A percentile compares a stretch with the other conserved stretches of the same genome.
phyloP scores from a whole-genome alignment of 2,329 filamentous ascomycete genomes.

The Tolypocladium tundrense region DNA sequence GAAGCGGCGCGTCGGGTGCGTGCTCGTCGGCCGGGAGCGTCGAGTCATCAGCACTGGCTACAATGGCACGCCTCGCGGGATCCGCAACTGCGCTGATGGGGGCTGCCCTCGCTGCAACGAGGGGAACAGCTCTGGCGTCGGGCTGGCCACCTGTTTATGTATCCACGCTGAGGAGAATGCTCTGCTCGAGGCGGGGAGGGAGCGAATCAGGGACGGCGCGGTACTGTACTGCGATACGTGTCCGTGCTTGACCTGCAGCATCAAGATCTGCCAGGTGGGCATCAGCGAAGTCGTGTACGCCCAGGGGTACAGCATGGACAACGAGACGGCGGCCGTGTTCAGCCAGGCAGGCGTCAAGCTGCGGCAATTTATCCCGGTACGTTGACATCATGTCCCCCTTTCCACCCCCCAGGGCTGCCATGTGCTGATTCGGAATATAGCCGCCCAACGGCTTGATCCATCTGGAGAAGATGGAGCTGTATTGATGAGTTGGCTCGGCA shows the following conservation, averaged over 20 bases:
- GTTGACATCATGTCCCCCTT: constrained; percentile 19
- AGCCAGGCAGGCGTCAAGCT: constrained; percentile 72
- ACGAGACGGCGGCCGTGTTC: constrained; percentile 71
- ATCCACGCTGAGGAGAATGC: constrained; percentile 99
- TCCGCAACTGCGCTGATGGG: constrained; percentile 85
- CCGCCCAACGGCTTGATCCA: constrained; percentile 55
- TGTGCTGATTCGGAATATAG: constrained; percentile 25
- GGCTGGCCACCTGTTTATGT: constrained; percentile 80
- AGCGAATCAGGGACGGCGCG: constrained; percentile 72
- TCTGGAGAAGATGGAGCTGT: constrained; percentile 41
- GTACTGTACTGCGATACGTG: constrained; percentile 94
- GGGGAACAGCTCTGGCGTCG: constrained; percentile 57
- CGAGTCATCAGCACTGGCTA: constrained; percentile 93
- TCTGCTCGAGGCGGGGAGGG: constrained; percentile 82
- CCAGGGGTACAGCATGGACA: constrained; percentile 91
- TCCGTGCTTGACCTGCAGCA: constrained; percentile 92
- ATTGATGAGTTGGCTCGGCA: constrained; percentile 8
- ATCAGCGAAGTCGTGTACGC: constrained; percentile 94
- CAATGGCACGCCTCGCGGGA: constrained; percentile 87
- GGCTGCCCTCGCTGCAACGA: constrained; percentile 84
- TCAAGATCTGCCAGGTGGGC: constrained; percentile 96
- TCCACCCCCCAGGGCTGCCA: not conserved
- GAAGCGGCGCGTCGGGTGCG: constrained; percentile 92
- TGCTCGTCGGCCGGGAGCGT: constrained; percentile 69
- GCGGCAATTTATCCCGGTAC: constrained; percentile 77